phyloP scores from a whole-genome alignment of 768 basidiomycete species.

The Lentinula sp. region DNA sequence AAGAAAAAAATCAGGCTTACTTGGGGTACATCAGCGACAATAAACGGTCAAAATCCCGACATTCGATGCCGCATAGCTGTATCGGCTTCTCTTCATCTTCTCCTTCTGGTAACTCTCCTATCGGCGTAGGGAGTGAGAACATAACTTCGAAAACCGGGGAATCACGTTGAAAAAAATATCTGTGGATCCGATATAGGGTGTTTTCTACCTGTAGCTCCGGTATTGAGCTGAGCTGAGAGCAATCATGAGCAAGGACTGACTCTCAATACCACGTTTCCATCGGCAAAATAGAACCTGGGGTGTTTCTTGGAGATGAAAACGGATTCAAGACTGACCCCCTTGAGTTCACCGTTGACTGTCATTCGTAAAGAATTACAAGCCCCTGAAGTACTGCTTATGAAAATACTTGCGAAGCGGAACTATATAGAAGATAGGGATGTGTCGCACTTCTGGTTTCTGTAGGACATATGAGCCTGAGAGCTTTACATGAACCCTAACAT shows the following conservation, averaged over 20 bases:
- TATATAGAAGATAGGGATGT: too few species aligned
- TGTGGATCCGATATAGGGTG: slow-evolving; percentile 43
- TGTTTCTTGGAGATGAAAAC: slow-evolving; percentile 12
- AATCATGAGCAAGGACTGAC: slow-evolving; percentile 10
- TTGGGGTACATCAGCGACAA: slow-evolving; percentile 50
- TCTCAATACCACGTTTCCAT: slow-evolving; percentile 26
- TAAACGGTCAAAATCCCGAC: slow-evolving; percentile 45
- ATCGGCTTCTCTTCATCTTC: slow-evolving; percentile 28
- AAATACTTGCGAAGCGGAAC: background rate
- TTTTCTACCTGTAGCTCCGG: slow-evolving; percentile 39
- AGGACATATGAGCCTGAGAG: too few species aligned
- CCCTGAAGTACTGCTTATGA: background rate
- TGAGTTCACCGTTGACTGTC: background rate
- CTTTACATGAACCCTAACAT: too few species aligned
- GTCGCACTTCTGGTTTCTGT: too few species aligned
- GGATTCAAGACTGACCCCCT: background rate
- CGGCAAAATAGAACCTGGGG: slow-evolving; percentile 21
- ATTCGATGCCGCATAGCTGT: slow-evolving; percentile 36
- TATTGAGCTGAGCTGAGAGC: background rate
- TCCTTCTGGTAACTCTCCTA: slow-evolving; percentile 17
- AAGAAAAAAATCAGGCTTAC: slow-evolving; percentile 18
- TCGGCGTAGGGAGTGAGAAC: slow-evolving; percentile 28
- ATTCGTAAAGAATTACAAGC: background rate
- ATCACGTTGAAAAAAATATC: slow-evolving; percentile 39
- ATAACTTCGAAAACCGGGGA: slow-evolving; percentile 21